Percentiles rank a stretch among this genome's conserved stretches.
phyloP scores from a whole-genome alignment of 2,329 filamentous ascomycete genomes.

The Fusarium metavorans region DNA sequence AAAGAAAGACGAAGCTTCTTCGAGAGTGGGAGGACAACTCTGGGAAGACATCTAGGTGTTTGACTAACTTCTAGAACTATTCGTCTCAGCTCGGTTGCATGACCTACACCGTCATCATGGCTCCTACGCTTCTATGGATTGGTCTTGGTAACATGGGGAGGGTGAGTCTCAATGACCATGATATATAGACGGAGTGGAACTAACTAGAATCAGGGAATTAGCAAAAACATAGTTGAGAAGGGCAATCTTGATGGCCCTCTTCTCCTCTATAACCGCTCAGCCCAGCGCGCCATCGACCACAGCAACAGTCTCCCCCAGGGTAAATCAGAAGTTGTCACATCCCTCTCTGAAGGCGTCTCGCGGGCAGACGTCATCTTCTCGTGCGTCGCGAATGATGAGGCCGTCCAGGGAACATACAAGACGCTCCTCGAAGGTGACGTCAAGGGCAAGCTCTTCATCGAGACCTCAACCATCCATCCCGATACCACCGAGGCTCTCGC shows the following conservation, averaged over 20 bases:
- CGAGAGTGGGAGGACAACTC: neutral
- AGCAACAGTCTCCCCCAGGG: constrained; percentile 68
- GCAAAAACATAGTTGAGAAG: constrained; percentile 84
- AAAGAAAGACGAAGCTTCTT: neutral
- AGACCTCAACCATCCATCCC: constrained; percentile 90
- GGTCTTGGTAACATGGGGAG: constrained; percentile 91
- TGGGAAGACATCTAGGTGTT: neutral
- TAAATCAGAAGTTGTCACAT: constrained; percentile 73
- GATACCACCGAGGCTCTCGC: constrained; percentile 79
- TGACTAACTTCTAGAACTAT: neutral
- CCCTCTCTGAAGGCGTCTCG: constrained; percentile 74
- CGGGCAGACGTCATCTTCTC: constrained; percentile 84
- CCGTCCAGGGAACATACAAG: constrained; percentile 73
- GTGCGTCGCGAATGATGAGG: constrained; percentile 82
- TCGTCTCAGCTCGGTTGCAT: neutral
- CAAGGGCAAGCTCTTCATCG: constrained; percentile 82
- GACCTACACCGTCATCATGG: constrained; percentile 53
- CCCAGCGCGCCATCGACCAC: constrained; percentile 73
- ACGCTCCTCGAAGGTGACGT: constrained; percentile 66
- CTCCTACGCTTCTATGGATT: constrained; percentile 78
- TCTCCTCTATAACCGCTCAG: constrained; percentile 84
- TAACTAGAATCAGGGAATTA: constrained; percentile 75
- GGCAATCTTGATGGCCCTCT: constrained; percentile 77
- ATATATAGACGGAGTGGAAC: neutral
- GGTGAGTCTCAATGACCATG: constrained; percentile 58